Base-by-base conservation (phyloP, 768 basidiomycete species). In the Roridomyces roridus region DNA sequence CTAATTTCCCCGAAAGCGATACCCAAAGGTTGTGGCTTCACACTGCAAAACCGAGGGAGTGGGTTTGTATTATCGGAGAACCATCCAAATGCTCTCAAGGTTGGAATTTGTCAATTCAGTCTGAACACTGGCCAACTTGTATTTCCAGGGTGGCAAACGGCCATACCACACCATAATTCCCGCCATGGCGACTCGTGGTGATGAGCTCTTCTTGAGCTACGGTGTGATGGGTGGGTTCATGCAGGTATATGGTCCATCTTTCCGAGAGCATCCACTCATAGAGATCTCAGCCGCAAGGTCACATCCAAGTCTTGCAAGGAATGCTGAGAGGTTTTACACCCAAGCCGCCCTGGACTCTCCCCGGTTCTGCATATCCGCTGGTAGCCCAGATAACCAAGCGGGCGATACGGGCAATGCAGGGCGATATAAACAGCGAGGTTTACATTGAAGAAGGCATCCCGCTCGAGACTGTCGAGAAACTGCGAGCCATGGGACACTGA, bases 301-400 rank as follows among this genome's bases (percentile, higher is more conserved):
- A 98, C 64, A 83, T 98, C 4, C 97, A 99, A 73, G 95, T 98
- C 7, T 78, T 98, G 23, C 73, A 98, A 25, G 97, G 95, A 68
- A 83, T 97, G 47, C 81, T 98, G 24, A 84, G 94, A 42, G 96
- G 96, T 2, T 92, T 86, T 70, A 90, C 87, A 2, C 82, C 0
- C 97, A 99, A 74, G 86, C 92, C 4, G 92, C 95, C 14, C 83
- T 99, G 34, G 96, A 98, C 72, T 90, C 94, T 0, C 96, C 96
- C 9, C 86, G 96, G 14, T 97, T 98, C 77, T 98, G 96, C 69
- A 98, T 98, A 55, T 95, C 94, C 14, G 85, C 93, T 17, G 91
- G 90, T 23, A 81, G 80, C 52, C 89, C 92, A 0, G 86, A 89
- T 59, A 67, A 81, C 3, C 77, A 83, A 39, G 77, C 73, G 21